Conservation (phyloP, 2,329 filamentous ascomycete species). For the Stagonosporopsis chrysanthemi region DNA sequence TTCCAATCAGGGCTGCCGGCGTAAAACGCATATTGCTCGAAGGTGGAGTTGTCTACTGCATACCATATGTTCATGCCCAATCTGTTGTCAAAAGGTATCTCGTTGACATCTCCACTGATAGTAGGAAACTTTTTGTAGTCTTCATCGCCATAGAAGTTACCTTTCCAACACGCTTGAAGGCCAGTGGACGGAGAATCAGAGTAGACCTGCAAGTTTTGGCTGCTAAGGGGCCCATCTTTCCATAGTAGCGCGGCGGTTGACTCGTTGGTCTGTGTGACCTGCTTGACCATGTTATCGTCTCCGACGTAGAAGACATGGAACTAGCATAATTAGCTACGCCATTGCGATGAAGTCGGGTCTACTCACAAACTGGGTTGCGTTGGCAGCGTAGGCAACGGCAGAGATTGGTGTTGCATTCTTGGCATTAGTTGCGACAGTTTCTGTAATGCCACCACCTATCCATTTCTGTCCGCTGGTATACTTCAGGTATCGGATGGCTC, state of each 20-base stretch:
- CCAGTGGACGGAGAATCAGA: slow-evolving; percentile 88
- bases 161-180: slow-evolving; percentile 79
- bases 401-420: slow-evolving; percentile 56
- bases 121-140: slow-evolving; percentile 51
- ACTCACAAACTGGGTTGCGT: slow-evolving; percentile 48
- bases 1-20: slow-evolving; percentile 49
- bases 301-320: slow-evolving; percentile 55
- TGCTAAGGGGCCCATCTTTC: slow-evolving; percentile 57
- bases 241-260: slow-evolving; percentile 46
- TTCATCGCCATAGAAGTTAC: slow-evolving; percentile 62
- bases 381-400: slow-evolving; percentile 52
- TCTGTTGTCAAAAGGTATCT: slow-evolving; percentile 34
- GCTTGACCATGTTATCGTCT: slow-evolving; percentile 49
- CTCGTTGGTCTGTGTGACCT: slow-evolving; percentile 50
- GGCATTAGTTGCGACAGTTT: slow-evolving; percentile 53
- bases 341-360: too few relatives aligned
- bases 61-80: slow-evolving; percentile 57
- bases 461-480: slow-evolving; percentile 48
- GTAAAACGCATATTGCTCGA: slow-evolving; percentile 54
- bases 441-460: slow-evolving; percentile 49
- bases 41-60: slow-evolving; percentile 49
- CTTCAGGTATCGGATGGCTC: slow-evolving; percentile 53
- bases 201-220: slow-evolving; percentile 84
- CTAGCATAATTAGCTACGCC: slow-evolving; percentile 21
- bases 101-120: slow-evolving; percentile 33